These are phyloP conservation scores for Solanum verrucosum DNA, from an alignment of 257 asterid species.

Conservation along the genomic window DNA sequence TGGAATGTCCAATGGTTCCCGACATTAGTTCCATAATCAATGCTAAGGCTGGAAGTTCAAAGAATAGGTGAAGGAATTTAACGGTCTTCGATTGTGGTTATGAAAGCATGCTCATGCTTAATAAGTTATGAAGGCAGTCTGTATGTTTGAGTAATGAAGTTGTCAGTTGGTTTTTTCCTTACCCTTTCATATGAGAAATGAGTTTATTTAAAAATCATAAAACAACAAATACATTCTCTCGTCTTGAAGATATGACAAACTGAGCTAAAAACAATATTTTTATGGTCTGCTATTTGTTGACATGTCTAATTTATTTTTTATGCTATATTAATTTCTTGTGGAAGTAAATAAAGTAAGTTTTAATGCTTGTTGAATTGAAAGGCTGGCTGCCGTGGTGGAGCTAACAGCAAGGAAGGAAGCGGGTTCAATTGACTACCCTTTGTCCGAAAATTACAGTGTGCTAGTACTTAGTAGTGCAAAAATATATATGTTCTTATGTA, in stretches of 20 bases:
- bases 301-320: not conserved
- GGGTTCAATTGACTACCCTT: not conserved
- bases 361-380: not conserved
- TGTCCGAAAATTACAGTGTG: not conserved
- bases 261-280: not conserved
- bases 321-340: not conserved
- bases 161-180: not conserved
- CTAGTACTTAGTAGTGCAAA: not conserved
- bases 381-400: not conserved
- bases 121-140: not conserved
- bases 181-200: not conserved
- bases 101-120: not conserved
- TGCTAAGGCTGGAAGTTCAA: slow-evolving; percentile 9
- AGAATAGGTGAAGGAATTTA: not conserved
- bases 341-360: not conserved
- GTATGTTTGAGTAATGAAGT: not conserved
- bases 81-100: not conserved
- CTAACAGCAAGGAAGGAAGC: not conserved
- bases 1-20: slow-evolving; percentile 7
- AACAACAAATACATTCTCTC: not conserved
- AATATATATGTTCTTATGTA: not conserved
- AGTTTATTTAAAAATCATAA: not conserved
- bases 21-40: slow-evolving; percentile 1
- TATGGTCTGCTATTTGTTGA: not conserved
- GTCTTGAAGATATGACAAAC: not conserved